A percentile compares a stretch with the other conserved stretches of the same genome.
These are phyloP conservation scores for Aphanocladium album DNA, from an alignment of 2,329 filamentous ascomycete species.

Conservation along the genomic window DNA sequence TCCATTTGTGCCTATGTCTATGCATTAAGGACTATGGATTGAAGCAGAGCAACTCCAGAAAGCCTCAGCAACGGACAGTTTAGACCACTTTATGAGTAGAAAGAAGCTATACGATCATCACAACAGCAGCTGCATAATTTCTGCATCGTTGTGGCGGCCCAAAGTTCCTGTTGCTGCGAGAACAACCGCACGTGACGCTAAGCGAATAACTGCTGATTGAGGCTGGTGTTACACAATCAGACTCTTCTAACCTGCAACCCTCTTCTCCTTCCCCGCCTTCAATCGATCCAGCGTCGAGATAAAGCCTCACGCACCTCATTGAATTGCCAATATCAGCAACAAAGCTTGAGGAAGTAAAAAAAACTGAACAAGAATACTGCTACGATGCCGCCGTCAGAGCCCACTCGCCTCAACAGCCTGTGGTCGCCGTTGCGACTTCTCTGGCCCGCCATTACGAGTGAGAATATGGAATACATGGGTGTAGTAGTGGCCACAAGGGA, in stretches of 20 bases:
- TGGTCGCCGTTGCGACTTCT: conserved; percentile 1
- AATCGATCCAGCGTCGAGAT: too few species aligned
- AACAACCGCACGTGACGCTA: neutral
- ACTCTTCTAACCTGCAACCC: neutral
- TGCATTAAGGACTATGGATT: neutral
- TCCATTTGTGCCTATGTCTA: neutral
- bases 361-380: neutral
- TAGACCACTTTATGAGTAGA: neutral
- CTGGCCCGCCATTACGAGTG: conserved; percentile 7
- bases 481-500: too few species aligned
- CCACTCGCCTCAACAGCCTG: conserved; percentile 1
- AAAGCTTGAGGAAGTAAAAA: too few species aligned
- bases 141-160: too few species aligned
- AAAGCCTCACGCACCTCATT: too few species aligned
- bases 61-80: neutral
- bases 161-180: neutral
- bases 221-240: neutral
- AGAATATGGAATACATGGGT: too few species aligned
- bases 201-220: neutral
- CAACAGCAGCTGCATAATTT: neutral
- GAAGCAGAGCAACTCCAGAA: neutral
- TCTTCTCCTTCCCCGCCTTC: neutral
- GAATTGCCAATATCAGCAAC: too few species aligned
- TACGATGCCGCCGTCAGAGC: neutral
- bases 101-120: neutral